Evolutionary conservation across 768 basidiomycete genomes (phyloP).

Genomic region (Auriculariales sp.): DNA sequence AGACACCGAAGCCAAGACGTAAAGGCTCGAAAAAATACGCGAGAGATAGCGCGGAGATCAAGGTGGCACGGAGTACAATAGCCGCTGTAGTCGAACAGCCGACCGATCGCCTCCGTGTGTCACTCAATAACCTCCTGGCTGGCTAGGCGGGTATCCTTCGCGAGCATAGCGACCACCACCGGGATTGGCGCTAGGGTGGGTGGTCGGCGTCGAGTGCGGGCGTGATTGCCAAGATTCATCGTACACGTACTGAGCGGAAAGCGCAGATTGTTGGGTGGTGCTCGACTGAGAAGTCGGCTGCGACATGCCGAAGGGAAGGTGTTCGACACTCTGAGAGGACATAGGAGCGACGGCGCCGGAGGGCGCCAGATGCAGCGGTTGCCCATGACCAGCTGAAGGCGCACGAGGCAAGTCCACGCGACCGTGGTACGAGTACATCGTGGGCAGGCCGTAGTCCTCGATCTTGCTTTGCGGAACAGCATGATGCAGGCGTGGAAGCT

Average conservation of each 20-base stretch:
- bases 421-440: neutral
- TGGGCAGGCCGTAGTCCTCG: neutral
- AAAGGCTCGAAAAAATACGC: too few relatives aligned
- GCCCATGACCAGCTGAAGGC: neutral
- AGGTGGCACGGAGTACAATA: too few relatives aligned
- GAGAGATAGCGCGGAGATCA: too few relatives aligned
- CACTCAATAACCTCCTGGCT: neutral
- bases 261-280: neutral
- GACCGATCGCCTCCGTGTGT: neutral
- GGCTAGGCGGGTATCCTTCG: too few relatives aligned
- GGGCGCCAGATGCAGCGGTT: too few relatives aligned
- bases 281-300: neutral
- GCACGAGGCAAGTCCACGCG: neutral
- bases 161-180: neutral
- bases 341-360: too few relatives aligned
- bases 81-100: too few relatives aligned
- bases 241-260: neutral
- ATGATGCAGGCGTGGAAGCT: too few relatives aligned
- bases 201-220: neutral
- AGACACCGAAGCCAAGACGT: neutral
- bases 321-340: too few relatives aligned
- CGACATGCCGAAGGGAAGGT: too few relatives aligned
- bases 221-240: neutral
- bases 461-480: neutral
- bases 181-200: neutral